Percentiles rank a stretch among this genome's conserved stretches.
phyloP scores from a whole-genome alignment of 306 rosid genomes.

The Rubus idaeus region DNA sequence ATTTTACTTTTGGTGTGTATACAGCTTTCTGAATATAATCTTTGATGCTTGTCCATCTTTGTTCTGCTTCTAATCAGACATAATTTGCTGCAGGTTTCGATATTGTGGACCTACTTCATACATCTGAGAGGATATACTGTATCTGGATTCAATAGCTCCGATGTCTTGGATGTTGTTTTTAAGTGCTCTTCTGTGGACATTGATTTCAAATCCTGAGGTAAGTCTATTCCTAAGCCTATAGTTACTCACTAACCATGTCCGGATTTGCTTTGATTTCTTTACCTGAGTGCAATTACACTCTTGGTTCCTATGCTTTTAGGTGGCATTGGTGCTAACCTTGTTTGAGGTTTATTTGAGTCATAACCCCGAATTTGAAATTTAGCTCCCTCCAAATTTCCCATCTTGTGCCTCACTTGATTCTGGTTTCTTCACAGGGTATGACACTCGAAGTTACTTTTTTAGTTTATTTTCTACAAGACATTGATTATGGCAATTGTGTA shows the following conservation, averaged over 20 bases:
- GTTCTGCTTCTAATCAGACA: not conserved
- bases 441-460: not conserved
- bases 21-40: conserved; percentile 22
- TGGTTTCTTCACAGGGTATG: not conserved
- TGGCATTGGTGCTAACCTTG: not conserved
- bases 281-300: not conserved
- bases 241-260: not conserved
- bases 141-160: not conserved
- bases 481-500: not conserved
- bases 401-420: not conserved
- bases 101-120: conserved; percentile 16
- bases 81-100: conserved; percentile 14
- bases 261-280: conserved; percentile 1
- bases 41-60: conserved; percentile 10
- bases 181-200: conserved; percentile 12
- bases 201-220: conserved; percentile 23
- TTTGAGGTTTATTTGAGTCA: not conserved
- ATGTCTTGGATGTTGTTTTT: conserved; percentile 12
- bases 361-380: not conserved
- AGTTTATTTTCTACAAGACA: not conserved
- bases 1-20: conserved; percentile 2
- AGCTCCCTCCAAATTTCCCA: conserved; percentile 3
- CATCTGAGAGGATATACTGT: conserved; percentile 14
- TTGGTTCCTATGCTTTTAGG: conserved; percentile 14
- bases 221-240: conserved; percentile 12